Evolutionary conservation across 345 rosid genomes (phyloP).

Genomic region (Linum tenue): DNA sequence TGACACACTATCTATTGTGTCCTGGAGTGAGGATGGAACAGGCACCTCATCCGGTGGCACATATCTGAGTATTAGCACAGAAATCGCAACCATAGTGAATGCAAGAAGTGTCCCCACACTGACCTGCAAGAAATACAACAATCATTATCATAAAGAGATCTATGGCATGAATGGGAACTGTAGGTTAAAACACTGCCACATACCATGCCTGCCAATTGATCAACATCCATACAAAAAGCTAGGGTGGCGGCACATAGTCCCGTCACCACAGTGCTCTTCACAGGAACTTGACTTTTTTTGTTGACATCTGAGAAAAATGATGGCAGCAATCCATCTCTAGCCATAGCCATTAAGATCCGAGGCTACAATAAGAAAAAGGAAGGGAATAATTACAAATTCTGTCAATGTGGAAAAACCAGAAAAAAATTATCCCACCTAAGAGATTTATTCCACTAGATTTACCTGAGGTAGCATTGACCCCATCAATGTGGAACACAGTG

Average conservation of each 20-base stretch:
- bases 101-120: conserved; percentile 71
- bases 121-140: conserved; percentile 35
- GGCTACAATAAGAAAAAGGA: conserved; percentile 30
- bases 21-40: conserved; percentile 57
- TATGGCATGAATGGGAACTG: neutral
- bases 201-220: conserved; percentile 89
- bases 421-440: too few species aligned
- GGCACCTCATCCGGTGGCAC: conserved; percentile 55
- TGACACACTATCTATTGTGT: conserved; percentile 53
- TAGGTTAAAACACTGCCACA: conserved; percentile 12
- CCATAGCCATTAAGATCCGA: conserved; percentile 6
- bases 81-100: conserved; percentile 52
- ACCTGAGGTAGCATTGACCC: conserved; percentile 98
- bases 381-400: neutral
- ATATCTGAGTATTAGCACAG: conserved; percentile 56
- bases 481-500: conserved; percentile 91
- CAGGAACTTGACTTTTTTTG: neutral
- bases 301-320: conserved; percentile 6
- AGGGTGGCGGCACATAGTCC: conserved; percentile 47
- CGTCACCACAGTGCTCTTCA: conserved; percentile 1
- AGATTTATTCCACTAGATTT: conserved; percentile 4
- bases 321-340: conserved; percentile 5
- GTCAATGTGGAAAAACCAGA: too few species aligned
- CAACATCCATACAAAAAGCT: conserved; percentile 78
- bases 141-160: neutral